Evolutionary conservation across 208 protist species (phyloP), one percentile per base, ranked within the genome.

Genomic region (Plasmodiophora brassicae): DNA sequence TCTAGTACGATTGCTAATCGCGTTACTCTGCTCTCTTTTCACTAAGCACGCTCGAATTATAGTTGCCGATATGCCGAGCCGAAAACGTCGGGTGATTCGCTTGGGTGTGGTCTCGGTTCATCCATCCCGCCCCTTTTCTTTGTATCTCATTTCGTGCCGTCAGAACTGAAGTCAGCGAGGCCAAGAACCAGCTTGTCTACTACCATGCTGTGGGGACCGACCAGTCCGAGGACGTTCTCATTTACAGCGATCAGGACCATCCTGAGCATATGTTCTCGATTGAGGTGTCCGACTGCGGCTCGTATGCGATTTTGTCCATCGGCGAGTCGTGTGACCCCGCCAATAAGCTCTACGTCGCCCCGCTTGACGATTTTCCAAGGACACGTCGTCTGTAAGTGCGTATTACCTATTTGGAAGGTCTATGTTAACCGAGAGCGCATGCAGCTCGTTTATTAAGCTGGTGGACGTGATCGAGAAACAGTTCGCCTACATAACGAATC

Each of bases 381-480:
- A 78, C 10, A 36, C 41, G 65, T 78, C 32, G 41, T 14, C 65
- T 78, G 32, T 78, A n/a, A 38, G 5, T 32, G 20, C 28, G 50
- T 25, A 44, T 86, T 32, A 86, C 36, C 1, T 8, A 53, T 28
- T 71, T n/a, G 20, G 10, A 86, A 86, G 45, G 35, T n/a, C 36
- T 8, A 57, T 65, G 36, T 57, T 28, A 54, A 5, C 44, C n/a
- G 5, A n/a, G n/a, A n/a, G n/a, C n/a, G n/a, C n/a, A 39, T 71
- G 32, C 43, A 87, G 53, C 10, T 14, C 20, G 10, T 87, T 86
- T 32, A 57, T 54, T 32, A 5, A 84, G 39, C 28, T 88, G 20
- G 46, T 88, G 32, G 60, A 88, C n/a, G 25, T 44, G 14, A 87
- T 85, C n/a, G 84, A 88, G 36, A 88, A 85, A n/a, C 10, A 87